phyloP scores from a whole-genome alignment of 2,329 filamentous ascomycete genomes.

The Ascocoryne sarcoides region DNA sequence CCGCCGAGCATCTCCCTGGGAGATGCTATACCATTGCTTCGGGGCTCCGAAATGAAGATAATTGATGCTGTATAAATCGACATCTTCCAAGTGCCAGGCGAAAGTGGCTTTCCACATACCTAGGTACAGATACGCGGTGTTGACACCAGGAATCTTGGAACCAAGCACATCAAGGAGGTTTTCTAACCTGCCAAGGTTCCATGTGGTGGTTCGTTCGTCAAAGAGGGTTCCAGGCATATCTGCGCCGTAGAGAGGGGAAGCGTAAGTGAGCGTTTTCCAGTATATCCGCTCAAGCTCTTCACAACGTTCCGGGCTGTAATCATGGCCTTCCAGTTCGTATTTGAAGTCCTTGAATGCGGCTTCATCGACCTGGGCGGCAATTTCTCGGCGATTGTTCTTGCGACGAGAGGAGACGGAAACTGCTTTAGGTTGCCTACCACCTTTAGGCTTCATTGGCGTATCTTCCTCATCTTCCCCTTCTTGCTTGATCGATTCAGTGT shows the following conservation, averaged over 20 bases:
- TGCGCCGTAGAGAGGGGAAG: constrained; percentile 87
- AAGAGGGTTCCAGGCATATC: constrained; percentile 96
- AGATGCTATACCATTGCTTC: constrained; percentile 99
- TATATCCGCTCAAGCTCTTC: constrained; percentile 91
- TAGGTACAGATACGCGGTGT: constrained; percentile 93
- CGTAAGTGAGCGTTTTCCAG: constrained; percentile 96
- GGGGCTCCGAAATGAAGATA: constrained; percentile 98
- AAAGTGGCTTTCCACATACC: constrained; percentile 99
- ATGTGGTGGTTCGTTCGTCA: constrained; percentile 70
- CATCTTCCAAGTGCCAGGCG: constrained; percentile 97
- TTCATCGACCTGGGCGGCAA: constrained; percentile 72
- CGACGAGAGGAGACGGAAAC: constrained; percentile 75
- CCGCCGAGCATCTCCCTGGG: constrained; percentile 82
- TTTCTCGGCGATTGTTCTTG: constrained; percentile 73
- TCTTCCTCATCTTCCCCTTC: constrained; percentile 36
- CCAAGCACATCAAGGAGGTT: constrained; percentile 91
- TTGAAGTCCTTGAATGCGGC: constrained; percentile 85
- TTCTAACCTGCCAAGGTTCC: constrained; percentile 92
- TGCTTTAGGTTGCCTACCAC: constrained; percentile 38
- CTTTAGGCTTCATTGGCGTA: constrained; percentile 37
- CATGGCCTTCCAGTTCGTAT: constrained; percentile 75
- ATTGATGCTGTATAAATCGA: constrained; percentile 99
- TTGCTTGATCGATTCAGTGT: constrained; percentile 26
- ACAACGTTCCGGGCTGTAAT: constrained; percentile 85
- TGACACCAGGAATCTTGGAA: constrained; percentile 93